Conservation (phyloP, 768 basidiomycete genomes). For the Daedaleopsis nitida region DNA sequence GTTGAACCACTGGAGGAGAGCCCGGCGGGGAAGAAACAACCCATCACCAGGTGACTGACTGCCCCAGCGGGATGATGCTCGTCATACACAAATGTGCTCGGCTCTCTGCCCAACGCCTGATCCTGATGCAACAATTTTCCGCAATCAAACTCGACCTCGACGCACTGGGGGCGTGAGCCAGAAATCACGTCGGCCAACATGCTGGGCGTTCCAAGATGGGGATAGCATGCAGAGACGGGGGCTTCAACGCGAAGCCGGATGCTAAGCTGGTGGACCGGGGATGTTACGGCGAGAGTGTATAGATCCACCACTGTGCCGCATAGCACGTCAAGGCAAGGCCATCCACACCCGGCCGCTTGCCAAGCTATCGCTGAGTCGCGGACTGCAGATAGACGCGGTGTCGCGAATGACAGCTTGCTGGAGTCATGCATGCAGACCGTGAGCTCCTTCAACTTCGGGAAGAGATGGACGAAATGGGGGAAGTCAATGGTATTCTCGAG, state of each 20-base stretch:
- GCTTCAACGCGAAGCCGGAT: too few species aligned
- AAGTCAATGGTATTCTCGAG: background rate
- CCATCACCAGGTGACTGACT: background rate
- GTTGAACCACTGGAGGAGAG: background rate
- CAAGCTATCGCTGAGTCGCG: background rate
- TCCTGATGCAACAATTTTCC: too few species aligned
- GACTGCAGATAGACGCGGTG: background rate
- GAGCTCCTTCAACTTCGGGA: background rate
- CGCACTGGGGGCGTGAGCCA: too few species aligned
- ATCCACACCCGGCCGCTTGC: background rate
- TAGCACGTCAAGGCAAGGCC: background rate
- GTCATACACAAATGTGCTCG: background rate
- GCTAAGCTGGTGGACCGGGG: background rate
- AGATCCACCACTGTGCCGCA: background rate
- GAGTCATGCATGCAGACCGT: background rate
- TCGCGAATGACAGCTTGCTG: too few species aligned
- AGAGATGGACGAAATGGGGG: background rate
- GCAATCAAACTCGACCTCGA: too few species aligned
- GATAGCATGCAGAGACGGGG: too few species aligned
- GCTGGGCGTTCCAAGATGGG: too few species aligned
- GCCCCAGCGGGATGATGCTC: too few species aligned
- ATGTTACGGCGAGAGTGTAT: background rate
- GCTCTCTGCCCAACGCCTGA: too few species aligned
- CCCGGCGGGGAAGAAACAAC: too few species aligned
- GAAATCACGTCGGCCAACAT: too few species aligned